phyloP scores from a whole-genome alignment of 2,329 filamentous ascomycete genomes.

The Pseudocercospora cruenta region DNA sequence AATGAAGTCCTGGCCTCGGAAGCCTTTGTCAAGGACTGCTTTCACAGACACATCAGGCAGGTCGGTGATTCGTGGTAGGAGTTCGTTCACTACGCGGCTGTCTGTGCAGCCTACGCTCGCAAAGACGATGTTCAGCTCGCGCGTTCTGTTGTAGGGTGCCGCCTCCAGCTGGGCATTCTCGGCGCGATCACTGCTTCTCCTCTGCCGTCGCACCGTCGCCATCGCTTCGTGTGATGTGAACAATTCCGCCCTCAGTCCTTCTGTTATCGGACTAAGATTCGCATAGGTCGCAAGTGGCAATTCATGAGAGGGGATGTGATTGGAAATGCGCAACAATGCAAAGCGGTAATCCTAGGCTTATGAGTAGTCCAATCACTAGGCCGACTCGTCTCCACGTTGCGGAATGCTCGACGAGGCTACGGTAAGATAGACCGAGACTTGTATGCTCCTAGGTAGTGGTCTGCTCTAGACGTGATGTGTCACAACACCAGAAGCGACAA shows the following conservation, averaged over 20 bases:
- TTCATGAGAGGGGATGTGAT: background rate
- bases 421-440: background rate
- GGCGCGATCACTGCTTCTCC: background rate
- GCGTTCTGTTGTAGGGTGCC: slow-evolving; percentile 7
- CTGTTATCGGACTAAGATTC: background rate
- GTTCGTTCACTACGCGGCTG: slow-evolving; percentile 34
- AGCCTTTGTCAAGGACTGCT: slow-evolving; percentile 40
- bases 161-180: background rate
- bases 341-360: background rate
- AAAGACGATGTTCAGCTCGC: slow-evolving; percentile 40
- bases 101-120: slow-evolving; percentile 42
- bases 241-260: background rate
- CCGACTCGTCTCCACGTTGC: background rate
- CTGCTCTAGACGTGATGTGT: background rate
- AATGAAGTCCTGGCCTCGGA: slow-evolving; percentile 39
- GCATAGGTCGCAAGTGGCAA: background rate
- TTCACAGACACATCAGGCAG: slow-evolving; percentile 40
- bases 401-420: background rate
- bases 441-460: slow-evolving; percentile 11
- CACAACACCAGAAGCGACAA: background rate
- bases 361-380: background rate
- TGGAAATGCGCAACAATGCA: background rate
- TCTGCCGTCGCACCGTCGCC: background rate
- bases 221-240: background rate
- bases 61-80: slow-evolving; percentile 38